Evolutionary conservation across 1,284 basidiomycete genomes (phyloP).

Genomic region (Trametes versicolor): DNA sequence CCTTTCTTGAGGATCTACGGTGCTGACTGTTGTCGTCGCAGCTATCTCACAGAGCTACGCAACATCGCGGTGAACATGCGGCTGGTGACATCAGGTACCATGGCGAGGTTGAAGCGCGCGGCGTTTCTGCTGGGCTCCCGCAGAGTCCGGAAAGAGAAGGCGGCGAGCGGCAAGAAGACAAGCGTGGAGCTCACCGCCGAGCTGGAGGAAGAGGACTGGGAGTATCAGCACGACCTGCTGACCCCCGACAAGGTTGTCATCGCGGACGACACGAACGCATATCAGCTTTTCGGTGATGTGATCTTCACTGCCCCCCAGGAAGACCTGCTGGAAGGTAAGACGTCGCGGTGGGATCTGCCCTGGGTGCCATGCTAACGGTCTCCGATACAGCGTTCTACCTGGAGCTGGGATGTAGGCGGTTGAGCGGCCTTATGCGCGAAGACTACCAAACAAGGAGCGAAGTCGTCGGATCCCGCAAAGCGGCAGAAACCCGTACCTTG

Average conservation of each 20-base stretch:
- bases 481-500: conserved; percentile 63
- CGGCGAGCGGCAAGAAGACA: conserved; percentile 43
- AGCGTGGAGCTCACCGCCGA: conserved; percentile 43
- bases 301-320: conserved; percentile 92
- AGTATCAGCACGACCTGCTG: conserved; percentile 71
- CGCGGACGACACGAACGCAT: conserved; percentile 83
- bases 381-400: conserved; percentile 66
- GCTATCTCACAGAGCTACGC: conserved; percentile 86
- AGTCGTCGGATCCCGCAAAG: conserved; percentile 56
- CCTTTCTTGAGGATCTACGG: neutral
- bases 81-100: conserved; percentile 64
- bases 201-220: conserved; percentile 71
- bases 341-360: neutral
- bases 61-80: conserved; percentile 84
- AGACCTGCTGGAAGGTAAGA: conserved; percentile 79
- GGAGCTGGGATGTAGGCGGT: conserved; percentile 71
- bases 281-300: conserved; percentile 80
- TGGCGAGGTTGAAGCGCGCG: conserved; percentile 72
- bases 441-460: conserved; percentile 73
- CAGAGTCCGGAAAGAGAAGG: conserved; percentile 54
- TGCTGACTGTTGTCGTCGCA: conserved; percentile 42
- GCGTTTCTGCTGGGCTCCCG: conserved; percentile 81
- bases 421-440: conserved; percentile 81
- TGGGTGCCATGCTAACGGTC: neutral
- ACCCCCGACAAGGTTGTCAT: conserved; percentile 73